A percentile compares a stretch with the other conserved stretches of the same genome.
These are phyloP conservation scores for Kickxella alabastrina DNA, from an alignment of 192 early-diverging fungal genomes.

Conservation along the genomic window DNA sequence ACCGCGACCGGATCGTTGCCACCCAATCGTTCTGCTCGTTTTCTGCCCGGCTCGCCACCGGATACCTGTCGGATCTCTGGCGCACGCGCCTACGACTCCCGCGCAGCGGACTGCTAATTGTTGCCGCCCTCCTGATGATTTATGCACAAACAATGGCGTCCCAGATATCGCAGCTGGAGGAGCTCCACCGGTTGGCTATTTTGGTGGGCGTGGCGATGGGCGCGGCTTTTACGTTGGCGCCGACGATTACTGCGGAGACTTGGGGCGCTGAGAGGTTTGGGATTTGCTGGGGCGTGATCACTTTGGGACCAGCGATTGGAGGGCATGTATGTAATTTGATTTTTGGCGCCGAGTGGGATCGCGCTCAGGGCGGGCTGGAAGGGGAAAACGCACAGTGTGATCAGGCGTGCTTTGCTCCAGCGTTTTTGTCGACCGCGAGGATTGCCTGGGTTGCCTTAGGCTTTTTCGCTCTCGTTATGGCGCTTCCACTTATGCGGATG, in stretches of 20 bases:
- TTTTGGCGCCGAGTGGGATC: conserved; percentile 59
- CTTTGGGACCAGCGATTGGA: conserved; percentile 58
- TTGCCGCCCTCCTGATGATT: conserved; percentile 33
- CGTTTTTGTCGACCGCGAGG: conserved; percentile 27
- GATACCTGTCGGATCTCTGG: conserved; percentile 47
- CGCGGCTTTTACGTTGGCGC: conserved; percentile 44
- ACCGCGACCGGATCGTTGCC: conserved; percentile 47
- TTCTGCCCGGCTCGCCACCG: conserved; percentile 27
- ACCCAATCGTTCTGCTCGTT: conserved; percentile 54
- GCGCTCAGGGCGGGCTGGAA: conserved; percentile 7
- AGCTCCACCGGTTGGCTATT: conserved; percentile 33
- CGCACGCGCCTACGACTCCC: conserved; percentile 41
- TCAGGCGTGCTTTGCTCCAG: conserved; percentile 39
- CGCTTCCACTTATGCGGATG: conserved; percentile 16
- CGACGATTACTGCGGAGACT: conserved; percentile 47
- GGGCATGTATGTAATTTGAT: conserved; percentile 61
- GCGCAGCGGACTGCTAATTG: conserved; percentile 31
- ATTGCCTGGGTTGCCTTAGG: conserved; percentile 26
- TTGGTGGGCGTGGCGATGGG: conserved; percentile 47
- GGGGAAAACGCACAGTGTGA: conserved; percentile 25
- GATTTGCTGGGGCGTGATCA: conserved; percentile 57
- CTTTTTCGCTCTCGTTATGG: conserved; percentile 32
- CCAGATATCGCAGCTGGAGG: conserved; percentile 13
- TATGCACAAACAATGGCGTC: conserved; percentile 33
- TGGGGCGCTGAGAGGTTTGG: conserved; percentile 54